Percentiles rank a stretch among this genome's conserved stretches.
These are phyloP conservation scores for Acanthamoeba triangularis DNA, from an alignment of 208 protist genomes.

Conservation along the genomic window DNA sequence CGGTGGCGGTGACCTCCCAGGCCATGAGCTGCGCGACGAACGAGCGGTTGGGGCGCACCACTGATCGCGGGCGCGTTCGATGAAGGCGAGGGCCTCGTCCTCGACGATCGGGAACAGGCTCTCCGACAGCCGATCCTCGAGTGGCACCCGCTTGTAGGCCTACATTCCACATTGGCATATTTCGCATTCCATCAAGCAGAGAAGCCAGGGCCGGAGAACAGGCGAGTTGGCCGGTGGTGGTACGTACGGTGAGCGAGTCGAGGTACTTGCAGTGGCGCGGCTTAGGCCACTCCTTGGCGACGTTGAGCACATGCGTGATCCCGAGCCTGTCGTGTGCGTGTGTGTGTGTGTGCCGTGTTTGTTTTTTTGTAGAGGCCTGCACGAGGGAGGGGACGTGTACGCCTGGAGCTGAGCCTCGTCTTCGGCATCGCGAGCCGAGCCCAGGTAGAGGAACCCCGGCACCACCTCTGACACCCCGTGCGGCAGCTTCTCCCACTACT, in stretches of 20 bases:
- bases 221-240: background rate
- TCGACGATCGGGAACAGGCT: background rate
- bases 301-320: constrained; percentile 54
- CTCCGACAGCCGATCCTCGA: constrained; percentile 25
- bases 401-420: constrained; percentile 2
- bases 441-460: constrained; percentile 68
- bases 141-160: background rate
- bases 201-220: background rate
- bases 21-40: constrained; percentile 51
- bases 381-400: background rate
- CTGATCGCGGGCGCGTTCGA: background rate
- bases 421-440: constrained; percentile 35
- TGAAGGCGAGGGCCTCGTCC: constrained; percentile 33
- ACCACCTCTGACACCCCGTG: constrained; percentile 32
- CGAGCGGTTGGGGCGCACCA: constrained; percentile 20
- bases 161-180: background rate
- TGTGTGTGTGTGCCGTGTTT: background rate
- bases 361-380: background rate
- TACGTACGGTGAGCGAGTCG: background rate
- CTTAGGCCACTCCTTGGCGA: constrained; percentile 36
- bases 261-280: constrained; percentile 1
- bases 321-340: constrained; percentile 2
- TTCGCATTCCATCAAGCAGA: background rate
- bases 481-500: constrained; percentile 38
- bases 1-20: background rate